Evolutionary conservation across 2,329 filamentous ascomycete genomes (phyloP), one percentile per base, ranked within the genome.

Genomic region (Colletotrichum simmondsii): DNA sequence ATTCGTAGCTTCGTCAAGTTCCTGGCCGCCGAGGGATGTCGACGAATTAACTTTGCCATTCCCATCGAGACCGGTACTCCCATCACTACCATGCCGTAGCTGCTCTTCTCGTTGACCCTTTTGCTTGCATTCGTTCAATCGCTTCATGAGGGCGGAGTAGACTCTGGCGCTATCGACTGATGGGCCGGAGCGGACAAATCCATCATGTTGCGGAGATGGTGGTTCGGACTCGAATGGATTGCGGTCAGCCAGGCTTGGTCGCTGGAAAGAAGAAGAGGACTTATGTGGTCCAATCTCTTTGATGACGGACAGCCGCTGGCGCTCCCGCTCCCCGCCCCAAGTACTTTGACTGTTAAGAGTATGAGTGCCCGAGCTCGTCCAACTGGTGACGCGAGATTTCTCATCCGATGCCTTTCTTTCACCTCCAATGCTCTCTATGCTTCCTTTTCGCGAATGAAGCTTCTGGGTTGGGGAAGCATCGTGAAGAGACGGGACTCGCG

Each of bases 351-450:
- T 89, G 6, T 86, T 81, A 3, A 89, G 87, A 3, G 88, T 90
- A 69, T 87, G 87, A 2, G 86, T 85, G 1, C 88, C 89, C 0
- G 92, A 93, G 73, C 91, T 90, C 5, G 88, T 89, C 93, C 93
- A 94, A 79, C 92, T 95, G 2, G 92, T 94, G 63, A 94, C 89
- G 26, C 92, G 84, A n/a, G 91, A 93, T 75, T 84, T 89, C 24
- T 90, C 87, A 52, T 89, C 87, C 16, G 81, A 83, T 1, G 77
- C 77, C 63, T 81, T 81, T 53, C 80, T 80, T 6, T 84, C 83
- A 65, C 82, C 86, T 26, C 75, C 76, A 2, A 87, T 75, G 72
- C 86, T 91, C 72, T 87, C 87, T 5, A 90, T 76, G 73, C 90
- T 91, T 1, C 88, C 89, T 75, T 87, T 83, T 46, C 87, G 86